Percentiles rank a stretch among this genome's conserved stretches.
phyloP scores from a whole-genome alignment of 169 alveolate genomes.

The Cyclospora cayetanensis region DNA sequence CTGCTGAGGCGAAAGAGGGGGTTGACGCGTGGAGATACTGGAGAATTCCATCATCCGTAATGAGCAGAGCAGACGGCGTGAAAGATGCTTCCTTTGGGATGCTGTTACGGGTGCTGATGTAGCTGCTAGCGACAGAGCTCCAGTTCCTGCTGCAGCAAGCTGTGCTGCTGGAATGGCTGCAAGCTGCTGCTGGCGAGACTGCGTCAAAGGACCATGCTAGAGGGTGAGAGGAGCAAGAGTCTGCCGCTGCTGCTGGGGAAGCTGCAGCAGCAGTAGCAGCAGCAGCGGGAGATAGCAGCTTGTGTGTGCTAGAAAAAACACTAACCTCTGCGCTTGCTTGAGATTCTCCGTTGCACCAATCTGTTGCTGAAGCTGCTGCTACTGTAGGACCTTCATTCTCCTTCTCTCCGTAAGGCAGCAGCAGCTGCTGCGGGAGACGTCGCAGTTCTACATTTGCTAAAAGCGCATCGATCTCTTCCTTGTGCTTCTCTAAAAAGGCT shows the following conservation, averaged over 20 bases:
- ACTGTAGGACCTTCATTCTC: constrained; percentile 35
- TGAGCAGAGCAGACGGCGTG: not conserved
- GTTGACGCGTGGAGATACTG: constrained; percentile 23
- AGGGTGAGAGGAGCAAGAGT: not conserved
- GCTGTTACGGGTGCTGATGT: constrained; percentile 17
- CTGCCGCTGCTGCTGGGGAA: constrained; percentile 13
- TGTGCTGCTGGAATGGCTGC: constrained; percentile 24
- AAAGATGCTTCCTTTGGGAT: not conserved
- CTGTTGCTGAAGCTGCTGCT: constrained; percentile 30
- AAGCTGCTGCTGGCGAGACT: not conserved
- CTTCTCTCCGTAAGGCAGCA: constrained; percentile 62
- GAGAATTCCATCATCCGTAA: not conserved
- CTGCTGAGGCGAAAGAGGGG: not conserved
- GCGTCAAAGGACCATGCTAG: constrained; percentile 41
- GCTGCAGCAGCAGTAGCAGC: constrained; percentile 45
- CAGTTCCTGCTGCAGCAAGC: constrained; percentile 49
- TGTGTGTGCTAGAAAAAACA: not conserved
- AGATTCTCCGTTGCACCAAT: constrained; percentile 41
- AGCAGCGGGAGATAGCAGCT: too few relatives aligned
- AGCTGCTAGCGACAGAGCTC: constrained; percentile 41
- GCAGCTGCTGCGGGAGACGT: constrained; percentile 53
- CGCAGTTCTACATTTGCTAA: constrained; percentile 26
- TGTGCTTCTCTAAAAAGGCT: constrained; percentile 2
- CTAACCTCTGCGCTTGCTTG: constrained; percentile 61
- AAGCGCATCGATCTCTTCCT: constrained; percentile 22